Evolutionary conservation across 345 rosid genomes (phyloP).

Genomic region (Ricinus communis): DNA sequence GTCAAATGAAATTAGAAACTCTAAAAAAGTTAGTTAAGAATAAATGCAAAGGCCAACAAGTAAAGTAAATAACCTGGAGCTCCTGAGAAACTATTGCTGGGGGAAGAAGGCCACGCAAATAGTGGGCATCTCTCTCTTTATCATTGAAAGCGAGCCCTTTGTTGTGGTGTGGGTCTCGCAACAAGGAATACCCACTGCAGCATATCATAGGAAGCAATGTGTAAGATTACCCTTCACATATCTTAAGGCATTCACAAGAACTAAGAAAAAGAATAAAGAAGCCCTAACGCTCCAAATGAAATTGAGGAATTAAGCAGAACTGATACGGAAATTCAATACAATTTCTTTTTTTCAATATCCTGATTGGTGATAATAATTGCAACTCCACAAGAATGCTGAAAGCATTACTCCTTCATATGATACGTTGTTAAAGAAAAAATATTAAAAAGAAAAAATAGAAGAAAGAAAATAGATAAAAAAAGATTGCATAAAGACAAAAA

Average conservation of each 20-base stretch:
- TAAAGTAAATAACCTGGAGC: conserved; percentile 59
- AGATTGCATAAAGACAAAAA: too few species aligned
- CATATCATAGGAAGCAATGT: neutral
- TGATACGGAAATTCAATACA: too few species aligned
- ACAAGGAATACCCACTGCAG: conserved; percentile 84
- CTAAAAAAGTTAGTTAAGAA: neutral
- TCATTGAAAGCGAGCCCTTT: conserved; percentile 89
- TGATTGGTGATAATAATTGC: too few species aligned
- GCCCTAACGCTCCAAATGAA: too few species aligned
- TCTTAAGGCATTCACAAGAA: neutral
- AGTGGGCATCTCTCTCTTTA: conserved; percentile 87
- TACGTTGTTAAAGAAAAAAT: too few species aligned
- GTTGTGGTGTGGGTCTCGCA: conserved; percentile 96
- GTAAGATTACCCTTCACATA: neutral
- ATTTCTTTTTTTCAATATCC: too few species aligned
- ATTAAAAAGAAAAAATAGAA: too few species aligned
- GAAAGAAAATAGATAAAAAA: too few species aligned
- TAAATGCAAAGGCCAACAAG: conserved; percentile 6
- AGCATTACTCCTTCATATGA: too few species aligned
- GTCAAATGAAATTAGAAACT: neutral
- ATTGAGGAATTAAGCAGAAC: too few species aligned
- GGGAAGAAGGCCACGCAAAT: conserved; percentile 92
- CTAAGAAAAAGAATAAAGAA: too few species aligned
- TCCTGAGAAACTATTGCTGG: conserved; percentile 83
- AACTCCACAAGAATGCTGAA: too few species aligned